A percentile compares a stretch with the other conserved stretches of the same genome.
Conservation (phyloP, 1,139 yeast species). For the Yarrowia galli region DNA sequence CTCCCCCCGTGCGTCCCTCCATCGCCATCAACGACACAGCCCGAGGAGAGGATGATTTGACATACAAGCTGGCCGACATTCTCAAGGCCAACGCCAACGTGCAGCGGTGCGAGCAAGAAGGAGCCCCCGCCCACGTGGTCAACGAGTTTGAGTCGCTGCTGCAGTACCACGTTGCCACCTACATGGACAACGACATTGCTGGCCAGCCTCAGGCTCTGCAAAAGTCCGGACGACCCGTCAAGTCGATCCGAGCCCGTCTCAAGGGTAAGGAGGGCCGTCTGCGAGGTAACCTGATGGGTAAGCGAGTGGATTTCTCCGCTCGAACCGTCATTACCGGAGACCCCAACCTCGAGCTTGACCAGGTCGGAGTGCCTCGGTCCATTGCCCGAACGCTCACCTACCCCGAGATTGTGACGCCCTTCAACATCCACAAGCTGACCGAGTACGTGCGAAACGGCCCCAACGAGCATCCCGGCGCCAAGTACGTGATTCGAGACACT, state of each 20-base stretch:
- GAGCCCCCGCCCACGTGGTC: conserved; percentile 98
- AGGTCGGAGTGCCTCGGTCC: conserved; percentile 97
- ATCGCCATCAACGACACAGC: conserved; percentile 99
- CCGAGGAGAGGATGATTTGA: conserved; percentile 98
- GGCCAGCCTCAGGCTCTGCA: conserved; percentile 99
- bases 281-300: conserved; percentile 98
- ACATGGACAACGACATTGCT: conserved; percentile 99
- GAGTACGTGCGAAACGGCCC: conserved; percentile 97
- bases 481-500: conserved; percentile 95
- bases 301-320: conserved; percentile 98
- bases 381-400: conserved; percentile 95
- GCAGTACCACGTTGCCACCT: conserved; percentile 99
- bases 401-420: conserved; percentile 98
- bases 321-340: conserved; percentile 99
- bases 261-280: conserved; percentile 99
- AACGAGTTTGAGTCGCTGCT: conserved; percentile 94
- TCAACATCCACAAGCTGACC: conserved; percentile 90
- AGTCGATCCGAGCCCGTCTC: conserved; percentile 96
- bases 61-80: conserved; percentile 96
- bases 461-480: conserved; percentile 99
- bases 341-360: conserved; percentile 95
- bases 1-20: conserved; percentile 98
- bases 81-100: conserved; percentile 95
- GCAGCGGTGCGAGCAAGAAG: conserved; percentile 95
- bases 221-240: conserved; percentile 98